Evolutionary conservation across 2,329 filamentous ascomycete genomes (phyloP).

Genomic region (Xenoacremonium recifei): DNA sequence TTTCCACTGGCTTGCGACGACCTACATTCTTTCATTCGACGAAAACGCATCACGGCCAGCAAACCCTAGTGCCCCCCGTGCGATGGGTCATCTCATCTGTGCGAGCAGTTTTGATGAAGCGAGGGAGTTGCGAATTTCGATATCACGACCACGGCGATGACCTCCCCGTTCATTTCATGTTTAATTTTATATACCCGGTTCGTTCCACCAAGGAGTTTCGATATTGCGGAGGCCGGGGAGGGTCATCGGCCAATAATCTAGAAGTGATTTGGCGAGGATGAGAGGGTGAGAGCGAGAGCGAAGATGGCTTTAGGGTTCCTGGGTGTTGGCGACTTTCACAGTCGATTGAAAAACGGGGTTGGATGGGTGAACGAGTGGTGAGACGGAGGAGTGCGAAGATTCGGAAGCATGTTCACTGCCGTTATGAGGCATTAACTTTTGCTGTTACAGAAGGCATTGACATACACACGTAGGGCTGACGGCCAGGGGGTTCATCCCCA

Average conservation of each 20-base stretch:
- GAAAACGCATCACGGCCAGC: conserved; percentile 11
- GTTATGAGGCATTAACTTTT: conserved; percentile 13
- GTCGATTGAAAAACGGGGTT: neutral
- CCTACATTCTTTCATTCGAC: conserved; percentile 15
- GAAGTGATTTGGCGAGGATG: conserved; percentile 7
- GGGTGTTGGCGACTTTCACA: neutral
- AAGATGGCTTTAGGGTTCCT: no score
- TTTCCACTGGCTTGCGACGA: conserved; percentile 12
- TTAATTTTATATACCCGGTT: conserved; percentile 28
- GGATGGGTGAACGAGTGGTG: conserved; percentile 1
- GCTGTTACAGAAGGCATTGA: conserved; percentile 16
- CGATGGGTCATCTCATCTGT: conserved; percentile 2
- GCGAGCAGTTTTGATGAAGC: conserved; percentile 7
- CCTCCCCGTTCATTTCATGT: conserved; percentile 20
- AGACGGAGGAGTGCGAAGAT: conserved; percentile 5
- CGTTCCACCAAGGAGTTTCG: conserved; percentile 16
- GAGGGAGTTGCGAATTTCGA: conserved; percentile 6
- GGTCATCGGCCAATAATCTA: conserved; percentile 16
- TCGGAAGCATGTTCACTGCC: conserved; percentile 14
- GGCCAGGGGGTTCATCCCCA: neutral
- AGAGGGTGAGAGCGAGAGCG: neutral
- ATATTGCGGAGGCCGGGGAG: conserved; percentile 15
- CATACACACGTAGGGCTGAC: neutral
- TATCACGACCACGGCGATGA: conserved; percentile 14
- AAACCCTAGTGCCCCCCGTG: neutral